Percentiles rank a stretch among this genome's conserved stretches.
These are phyloP conservation scores for Ceratobasidium sp. DNA, from an alignment of 1,284 basidiomycete genomes.

Conservation along the genomic window DNA sequence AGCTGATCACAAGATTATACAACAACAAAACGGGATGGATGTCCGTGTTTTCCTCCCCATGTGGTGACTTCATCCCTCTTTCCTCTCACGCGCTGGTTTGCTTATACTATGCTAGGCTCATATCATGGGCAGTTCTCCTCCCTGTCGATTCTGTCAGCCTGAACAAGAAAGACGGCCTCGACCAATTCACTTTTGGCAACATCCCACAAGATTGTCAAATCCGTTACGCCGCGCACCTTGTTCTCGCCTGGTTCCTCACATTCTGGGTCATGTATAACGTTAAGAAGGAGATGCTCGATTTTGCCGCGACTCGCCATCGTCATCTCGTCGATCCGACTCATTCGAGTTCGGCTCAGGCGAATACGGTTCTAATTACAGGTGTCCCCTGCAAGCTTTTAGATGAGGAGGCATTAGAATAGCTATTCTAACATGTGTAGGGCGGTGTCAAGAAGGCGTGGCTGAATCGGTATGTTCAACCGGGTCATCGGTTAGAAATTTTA, in stretches of 20 bases:
- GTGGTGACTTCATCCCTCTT: constrained; percentile 56
- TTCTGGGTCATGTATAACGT: constrained; percentile 81
- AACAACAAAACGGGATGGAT: constrained; percentile 74
- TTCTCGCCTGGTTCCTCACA: constrained; percentile 59
- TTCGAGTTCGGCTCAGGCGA: constrained; percentile 75
- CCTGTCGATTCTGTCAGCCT: constrained; percentile 72
- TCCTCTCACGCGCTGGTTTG: neutral
- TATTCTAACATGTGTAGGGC: constrained; percentile 80
- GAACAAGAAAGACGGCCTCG: constrained; percentile 60
- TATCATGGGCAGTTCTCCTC: constrained; percentile 51
- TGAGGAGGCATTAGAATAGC: constrained; percentile 71
- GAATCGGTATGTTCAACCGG: constrained; percentile 63
- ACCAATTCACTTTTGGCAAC: constrained; percentile 68
- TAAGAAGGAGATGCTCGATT: constrained; percentile 74
- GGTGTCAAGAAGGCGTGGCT: constrained; percentile 85
- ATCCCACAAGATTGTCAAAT: constrained; percentile 47
- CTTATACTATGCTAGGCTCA: neutral
- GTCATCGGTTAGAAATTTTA: neutral
- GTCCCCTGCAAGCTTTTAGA: constrained; percentile 76
- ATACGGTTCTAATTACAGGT: constrained; percentile 82
- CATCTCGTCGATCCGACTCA: constrained; percentile 77
- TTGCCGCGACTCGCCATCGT: constrained; percentile 76
- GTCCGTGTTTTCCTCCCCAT: constrained; percentile 76
- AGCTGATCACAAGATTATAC: constrained; percentile 63
- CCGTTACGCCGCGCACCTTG: constrained; percentile 66